Conservation (phyloP, 2,329 filamentous ascomycete genomes). For the Alternaria consortialis region DNA sequence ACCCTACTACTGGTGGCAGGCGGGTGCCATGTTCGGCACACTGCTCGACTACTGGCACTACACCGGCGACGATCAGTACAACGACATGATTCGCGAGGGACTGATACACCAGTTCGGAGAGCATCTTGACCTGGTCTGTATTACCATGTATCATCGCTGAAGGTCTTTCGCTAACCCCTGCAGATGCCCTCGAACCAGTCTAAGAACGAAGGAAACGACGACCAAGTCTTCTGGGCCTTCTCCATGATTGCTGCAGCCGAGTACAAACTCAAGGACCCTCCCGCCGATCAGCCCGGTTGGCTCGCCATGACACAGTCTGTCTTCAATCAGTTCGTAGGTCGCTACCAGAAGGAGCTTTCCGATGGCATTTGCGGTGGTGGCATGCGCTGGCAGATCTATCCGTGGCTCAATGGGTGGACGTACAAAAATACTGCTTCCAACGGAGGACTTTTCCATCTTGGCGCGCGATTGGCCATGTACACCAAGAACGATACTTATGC, state of each 20-base stretch:
- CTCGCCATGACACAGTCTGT: slow-evolving; percentile 55
- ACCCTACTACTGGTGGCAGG: slow-evolving; percentile 74
- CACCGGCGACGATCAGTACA: slow-evolving; percentile 77
- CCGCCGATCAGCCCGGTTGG: slow-evolving; percentile 53
- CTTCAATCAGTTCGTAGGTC: slow-evolving; percentile 49
- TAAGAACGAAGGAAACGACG: slow-evolving; percentile 63
- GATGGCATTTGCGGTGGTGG: slow-evolving; percentile 45
- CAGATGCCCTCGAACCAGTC: slow-evolving; percentile 49
- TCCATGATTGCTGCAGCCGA: slow-evolving; percentile 66
- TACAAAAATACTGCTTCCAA: slow-evolving; percentile 54
- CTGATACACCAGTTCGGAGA: slow-evolving; percentile 45
- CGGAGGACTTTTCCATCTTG: slow-evolving; percentile 51
- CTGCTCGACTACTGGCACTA: slow-evolving; percentile 88
- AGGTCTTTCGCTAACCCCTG: slow-evolving; percentile 1
- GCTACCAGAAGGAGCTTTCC: slow-evolving; percentile 41
- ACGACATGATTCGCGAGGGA: slow-evolving; percentile 68
- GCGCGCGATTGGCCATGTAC: slow-evolving; percentile 49
- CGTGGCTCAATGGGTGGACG: slow-evolving; percentile 46
- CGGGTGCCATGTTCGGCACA: slow-evolving; percentile 73
- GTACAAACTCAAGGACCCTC: slow-evolving; percentile 56
- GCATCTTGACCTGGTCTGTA: slow-evolving; percentile 37
- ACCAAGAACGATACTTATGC: slow-evolving; percentile 51
- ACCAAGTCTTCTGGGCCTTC: slow-evolving; percentile 67
- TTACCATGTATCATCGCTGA: no score
- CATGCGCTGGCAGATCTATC: slow-evolving; percentile 50